Base-by-base conservation (phyloP, 495 filamentous ascomycete genomes). In the Daldinia bambusicola region DNA sequence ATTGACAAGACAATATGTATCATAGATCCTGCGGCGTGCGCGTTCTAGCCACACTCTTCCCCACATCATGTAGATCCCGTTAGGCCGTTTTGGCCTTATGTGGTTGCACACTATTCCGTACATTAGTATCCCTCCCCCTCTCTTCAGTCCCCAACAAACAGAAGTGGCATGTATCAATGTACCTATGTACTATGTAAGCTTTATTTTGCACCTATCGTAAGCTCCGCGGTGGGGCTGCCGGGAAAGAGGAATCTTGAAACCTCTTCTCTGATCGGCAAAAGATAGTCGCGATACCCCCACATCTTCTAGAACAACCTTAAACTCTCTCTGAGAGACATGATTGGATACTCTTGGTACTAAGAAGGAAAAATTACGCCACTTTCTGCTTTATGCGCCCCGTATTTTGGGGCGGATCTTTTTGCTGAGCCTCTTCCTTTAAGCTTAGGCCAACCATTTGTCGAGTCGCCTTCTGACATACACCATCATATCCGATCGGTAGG, bases 221-320 rank as follows among this genome's bases (percentile, higher is more conserved):
- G 63, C 50, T 26, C 37, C 34, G 30, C 9, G 20, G 59, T 63
- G 69, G 69, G 58, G 38, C 18, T 43, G 20, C 52, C 48, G 59
- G 58, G 41, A 63, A 37, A 32, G 48, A 72, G 48, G 61, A 68
- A 64, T 61, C 40, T 50, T 72, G 64, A 72, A 72, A 72, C 69
- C 13, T n/a, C n/a, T 61, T 55, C 50, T 68, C 56, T 59, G 48
- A 66, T 52, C 56, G 55, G 65, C 31, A 62, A 62, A 58, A 57
- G 22, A 48, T 62, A 36, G 64, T 60, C 22, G 45, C 14, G 18
- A 16, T n/a, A 26, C 52, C 51, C 70, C 70, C 66, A 60, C 57
- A 62, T 50, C 66, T 73, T 73, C 70, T 69, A 73, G 70, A 73
- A 73, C 60, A 69, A 66, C 61, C 43, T 69, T 68, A 69, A 72